Percentiles rank a stretch among this genome's conserved stretches.
phyloP scores from a whole-genome alignment of 2,329 filamentous ascomycete genomes.

The Phialophora chinensis region DNA sequence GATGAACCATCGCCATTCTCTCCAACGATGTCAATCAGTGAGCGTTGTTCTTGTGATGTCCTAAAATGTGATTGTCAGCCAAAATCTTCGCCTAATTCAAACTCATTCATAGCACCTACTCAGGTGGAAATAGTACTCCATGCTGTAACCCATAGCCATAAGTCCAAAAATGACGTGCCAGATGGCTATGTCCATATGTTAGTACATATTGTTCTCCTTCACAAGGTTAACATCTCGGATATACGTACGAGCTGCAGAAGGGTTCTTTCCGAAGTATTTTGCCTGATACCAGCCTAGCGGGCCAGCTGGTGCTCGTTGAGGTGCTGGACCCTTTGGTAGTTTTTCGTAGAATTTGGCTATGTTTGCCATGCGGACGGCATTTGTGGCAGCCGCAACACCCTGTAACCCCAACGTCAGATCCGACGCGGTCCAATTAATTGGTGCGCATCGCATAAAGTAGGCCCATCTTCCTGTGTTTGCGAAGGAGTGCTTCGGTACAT shows the following conservation, averaged over 20 bases:
- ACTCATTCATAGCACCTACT: constrained; percentile 66
- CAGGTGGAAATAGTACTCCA: constrained; percentile 99
- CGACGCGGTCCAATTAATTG: not conserved
- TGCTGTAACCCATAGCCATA: constrained; percentile 83
- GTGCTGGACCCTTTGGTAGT: constrained; percentile 89
- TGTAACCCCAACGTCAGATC: constrained; percentile 49
- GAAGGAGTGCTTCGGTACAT: not conserved
- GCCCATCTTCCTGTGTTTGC: not conserved
- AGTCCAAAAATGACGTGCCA: constrained; percentile 82
- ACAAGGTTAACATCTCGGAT: not conserved
- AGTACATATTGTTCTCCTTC: constrained; percentile 3
- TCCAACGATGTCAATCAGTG: constrained; percentile 68
- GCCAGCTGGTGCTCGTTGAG: constrained; percentile 80
- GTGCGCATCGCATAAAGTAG: not conserved
- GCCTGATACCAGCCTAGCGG: constrained; percentile 85
- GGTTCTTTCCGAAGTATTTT: constrained; percentile 92
- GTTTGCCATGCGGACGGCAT: constrained; percentile 96
- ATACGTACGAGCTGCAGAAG: constrained; percentile 82
- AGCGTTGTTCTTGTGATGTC: constrained; percentile 99
- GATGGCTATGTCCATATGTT: constrained; percentile 66
- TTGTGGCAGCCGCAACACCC: constrained; percentile 92
- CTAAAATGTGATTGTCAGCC: constrained; percentile 55
- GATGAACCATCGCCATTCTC: constrained; percentile 1
- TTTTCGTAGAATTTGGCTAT: constrained; percentile 99
- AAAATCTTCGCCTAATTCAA: not conserved